Percentiles rank a stretch among this genome's conserved stretches.
Conservation (phyloP, 2,329 filamentous ascomycete species). For the Bipolaris sorokiniana region DNA sequence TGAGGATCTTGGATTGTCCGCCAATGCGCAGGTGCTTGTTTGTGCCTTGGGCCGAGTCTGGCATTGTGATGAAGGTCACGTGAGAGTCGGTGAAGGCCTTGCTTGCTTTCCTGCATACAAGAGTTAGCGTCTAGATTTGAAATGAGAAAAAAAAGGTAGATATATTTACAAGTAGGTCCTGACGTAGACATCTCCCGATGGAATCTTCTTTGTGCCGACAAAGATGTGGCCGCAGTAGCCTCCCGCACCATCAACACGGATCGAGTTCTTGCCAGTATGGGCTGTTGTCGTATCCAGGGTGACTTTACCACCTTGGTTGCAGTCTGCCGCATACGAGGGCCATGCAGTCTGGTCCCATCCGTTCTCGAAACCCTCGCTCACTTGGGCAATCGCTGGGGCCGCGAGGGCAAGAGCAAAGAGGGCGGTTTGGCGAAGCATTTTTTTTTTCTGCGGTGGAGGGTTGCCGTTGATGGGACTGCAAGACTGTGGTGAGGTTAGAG, state of each 20-base stretch:
- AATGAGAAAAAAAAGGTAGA: constrained; percentile 17
- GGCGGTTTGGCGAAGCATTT: constrained; percentile 54
- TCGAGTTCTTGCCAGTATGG: constrained; percentile 67
- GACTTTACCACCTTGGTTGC: constrained; percentile 65
- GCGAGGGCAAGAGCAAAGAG: constrained; percentile 57
- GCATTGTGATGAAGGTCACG: constrained; percentile 69
- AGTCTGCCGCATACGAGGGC: constrained; percentile 65
- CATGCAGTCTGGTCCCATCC: constrained; percentile 65
- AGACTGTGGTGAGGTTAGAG: constrained; percentile 5
- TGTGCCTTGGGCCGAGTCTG: constrained; percentile 61
- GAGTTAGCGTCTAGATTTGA: background rate
- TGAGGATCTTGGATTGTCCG: constrained; percentile 65
- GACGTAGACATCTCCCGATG: constrained; percentile 64
- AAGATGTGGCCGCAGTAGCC: constrained; percentile 61
- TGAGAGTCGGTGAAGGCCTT: constrained; percentile 65
- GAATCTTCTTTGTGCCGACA: constrained; percentile 64
- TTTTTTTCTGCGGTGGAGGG: background rate
- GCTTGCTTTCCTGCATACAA: constrained; percentile 57
- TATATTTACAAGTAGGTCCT: constrained; percentile 60
- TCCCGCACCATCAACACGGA: constrained; percentile 76
- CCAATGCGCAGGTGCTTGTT: constrained; percentile 68
- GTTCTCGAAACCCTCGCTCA: constrained; percentile 63
- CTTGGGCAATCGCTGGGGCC: constrained; percentile 59
- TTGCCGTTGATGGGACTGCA: background rate
- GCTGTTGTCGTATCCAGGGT: constrained; percentile 63